Base-by-base conservation (phyloP, 2,329 filamentous ascomycete genomes). In the Didymella keratinophila region DNA sequence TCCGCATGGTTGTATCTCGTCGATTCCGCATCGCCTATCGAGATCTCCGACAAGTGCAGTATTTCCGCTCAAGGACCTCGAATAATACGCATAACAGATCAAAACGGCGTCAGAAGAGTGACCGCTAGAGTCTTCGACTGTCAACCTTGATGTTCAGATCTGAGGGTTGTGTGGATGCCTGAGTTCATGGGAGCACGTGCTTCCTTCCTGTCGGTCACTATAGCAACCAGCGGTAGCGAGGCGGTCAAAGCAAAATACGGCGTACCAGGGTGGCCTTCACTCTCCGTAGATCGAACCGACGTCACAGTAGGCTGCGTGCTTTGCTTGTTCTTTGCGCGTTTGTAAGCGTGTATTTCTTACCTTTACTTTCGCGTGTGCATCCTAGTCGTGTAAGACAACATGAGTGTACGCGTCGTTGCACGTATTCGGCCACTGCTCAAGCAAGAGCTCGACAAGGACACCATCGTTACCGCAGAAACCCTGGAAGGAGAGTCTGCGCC, bases 341-440 rank as follows among this genome's bases (percentile, higher is more conserved):
- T 66, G 59, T 65, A 34, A 48, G 46, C 65, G 71, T 68, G 59
- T 55, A 54, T 63, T 56, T 56, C 53, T 60, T 62, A 52, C 45
- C 36, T 53, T 54, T 51, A 28, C 61, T 39, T 60, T 58, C 52
- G 56, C 25, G 47, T 32, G 41, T 57, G 50, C 41, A 36, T 32
- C 44, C 23, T 46, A 56, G 39, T 42, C 57, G 44, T 37, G 46
- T 56, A n/a, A 37, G 60, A 72, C 62, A 60, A 54, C 50, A 78
- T 80, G 78, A 80, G 87, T 84, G 91, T 97, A 66, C 86, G 92
- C 73, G 93, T 98, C 58, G 91, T 98, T 64, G 93, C 94, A 59
- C 87, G 95, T 67, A 91, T 99, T 70, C 89, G 94, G 69, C 94
- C 94, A 51, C 85, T 97, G 63, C 87, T 97, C 63, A 89, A 91